A percentile compares a stretch with the other conserved stretches of the same genome.
Conservation (phyloP, 179 eudicot genomes). For the Nepenthes alata region DNA sequence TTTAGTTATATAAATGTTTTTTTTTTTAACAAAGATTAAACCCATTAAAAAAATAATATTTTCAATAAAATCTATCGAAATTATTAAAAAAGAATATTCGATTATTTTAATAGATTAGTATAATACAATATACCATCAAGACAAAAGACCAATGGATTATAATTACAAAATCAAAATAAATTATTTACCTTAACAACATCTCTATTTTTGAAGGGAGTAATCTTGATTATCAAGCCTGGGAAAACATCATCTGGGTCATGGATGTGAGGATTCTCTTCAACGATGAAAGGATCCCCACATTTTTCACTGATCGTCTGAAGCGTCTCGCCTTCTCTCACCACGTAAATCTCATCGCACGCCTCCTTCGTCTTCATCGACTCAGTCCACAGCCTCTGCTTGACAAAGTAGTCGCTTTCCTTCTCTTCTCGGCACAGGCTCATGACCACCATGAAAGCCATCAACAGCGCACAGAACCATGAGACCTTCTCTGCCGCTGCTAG, state of each 20-base stretch:
- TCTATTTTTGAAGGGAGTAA: constrained; percentile 19
- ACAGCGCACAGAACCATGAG: constrained; percentile 10
- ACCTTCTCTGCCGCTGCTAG: constrained; percentile 17
- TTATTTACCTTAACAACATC: no score
- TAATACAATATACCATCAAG: no score
- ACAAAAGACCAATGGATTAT: no score
- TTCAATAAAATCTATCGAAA: no score
- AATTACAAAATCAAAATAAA: no score
- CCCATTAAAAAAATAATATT: no score
- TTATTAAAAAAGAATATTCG: no score
- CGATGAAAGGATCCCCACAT: constrained; percentile 36
- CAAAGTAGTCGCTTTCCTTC: constrained; percentile 1
- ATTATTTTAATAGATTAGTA: no score
- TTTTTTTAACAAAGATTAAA: no score
- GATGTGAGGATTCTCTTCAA: constrained; percentile 37
- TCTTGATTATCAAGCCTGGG: constrained; percentile 34
- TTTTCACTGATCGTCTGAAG: constrained; percentile 31
- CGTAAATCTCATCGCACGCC: constrained; percentile 34
- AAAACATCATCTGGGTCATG: constrained; percentile 40
- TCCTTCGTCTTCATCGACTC: neutral
- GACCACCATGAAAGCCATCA: constrained; percentile 16
- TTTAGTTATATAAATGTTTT: no score
- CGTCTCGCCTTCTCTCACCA: constrained; percentile 34
- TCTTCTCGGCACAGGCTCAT: constrained; percentile 15
- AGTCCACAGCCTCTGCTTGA: neutral